Base-by-base conservation (phyloP, 768 basidiomycete genomes). In the Podaxis carcinomalis region DNA sequence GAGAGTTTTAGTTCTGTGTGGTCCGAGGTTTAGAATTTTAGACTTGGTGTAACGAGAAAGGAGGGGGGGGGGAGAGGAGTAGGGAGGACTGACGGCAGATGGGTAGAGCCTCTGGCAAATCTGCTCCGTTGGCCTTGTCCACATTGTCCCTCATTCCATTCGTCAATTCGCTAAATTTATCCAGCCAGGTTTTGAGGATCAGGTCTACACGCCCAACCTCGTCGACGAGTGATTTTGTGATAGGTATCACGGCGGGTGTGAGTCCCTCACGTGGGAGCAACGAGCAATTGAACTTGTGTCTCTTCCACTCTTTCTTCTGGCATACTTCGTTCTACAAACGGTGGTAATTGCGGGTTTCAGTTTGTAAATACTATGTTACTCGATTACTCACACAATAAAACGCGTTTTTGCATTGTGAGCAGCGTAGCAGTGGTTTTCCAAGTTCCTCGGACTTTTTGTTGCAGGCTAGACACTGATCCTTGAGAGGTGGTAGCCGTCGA, bases 401-500 rank as follows among this genome's bases (percentile, higher is more conserved):
- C 6, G 56, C 56, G 32, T 50, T 39, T 25, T 58, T 58, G 49
- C 57, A 58, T 39, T 58, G 57, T 14, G 57, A 58, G n/a, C 57
- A 58, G 4, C 57, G 32, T 11, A 51, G 27, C 2, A 58, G 19
- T 32, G 57, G 37, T 13, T 58, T 51, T 36, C 57, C 57, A 4
- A 49, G 46, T 19, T 51, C 47, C 36, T 50, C 49, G 5, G 19
- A 44, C 35, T 51, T 36, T 11, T 40, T 39, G 40, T 5, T 5
- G 19, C 57, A 58, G 3, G 47, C 21, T 7, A 58, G n/a, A 23
- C 57, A 58, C 19, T 51, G 35, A 27, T 50, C 23, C 47, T 40
- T 14, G 16, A 40, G 14, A 11, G 57, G 57, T 25, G 57, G 57
- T 16, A 58, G 19, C 19, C 49, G 9, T 44, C 21, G 35, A 14